A percentile compares a stretch with the other conserved stretches of the same genome.
Evolutionary conservation across 805 yeast species (phyloP).

Genomic region (Schwanniomyces vanrijiae): DNA sequence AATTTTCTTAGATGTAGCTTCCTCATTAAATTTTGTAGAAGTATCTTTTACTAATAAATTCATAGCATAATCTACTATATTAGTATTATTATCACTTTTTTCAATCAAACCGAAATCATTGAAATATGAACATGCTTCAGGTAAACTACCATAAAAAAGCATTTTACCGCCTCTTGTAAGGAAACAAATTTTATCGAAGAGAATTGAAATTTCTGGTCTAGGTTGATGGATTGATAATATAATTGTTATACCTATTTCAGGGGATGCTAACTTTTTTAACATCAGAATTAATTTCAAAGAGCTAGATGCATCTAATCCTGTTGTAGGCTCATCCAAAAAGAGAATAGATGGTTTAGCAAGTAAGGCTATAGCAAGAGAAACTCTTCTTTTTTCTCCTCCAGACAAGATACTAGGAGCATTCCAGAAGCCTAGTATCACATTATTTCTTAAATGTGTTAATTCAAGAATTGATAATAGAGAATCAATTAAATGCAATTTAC

Average conservation of each 20-base stretch:
- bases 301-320: conserved; percentile 80
- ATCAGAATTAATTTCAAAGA: conserved; percentile 65
- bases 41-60: conserved; percentile 37
- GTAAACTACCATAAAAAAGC: conserved; percentile 44
- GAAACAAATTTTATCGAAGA: conserved; percentile 68
- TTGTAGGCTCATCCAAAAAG: conserved; percentile 85
- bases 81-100: conserved; percentile 5
- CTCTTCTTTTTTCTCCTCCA: conserved; percentile 82
- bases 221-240: conserved; percentile 84
- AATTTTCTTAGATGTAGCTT: conserved; percentile 21
- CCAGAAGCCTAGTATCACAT: conserved; percentile 48
- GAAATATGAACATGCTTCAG: conserved; percentile 53
- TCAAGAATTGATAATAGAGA: conserved; percentile 66
- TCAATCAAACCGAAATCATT: conserved; percentile 15
- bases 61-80: conserved; percentile 34
- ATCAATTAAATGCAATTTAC: conserved; percentile 51
- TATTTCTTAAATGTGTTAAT: conserved; percentile 60
- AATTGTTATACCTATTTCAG: conserved; percentile 64
- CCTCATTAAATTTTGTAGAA: conserved; percentile 24
- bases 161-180: conserved; percentile 59
- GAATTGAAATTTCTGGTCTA: conserved; percentile 66
- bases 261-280: conserved; percentile 47
- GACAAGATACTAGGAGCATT: conserved; percentile 60
- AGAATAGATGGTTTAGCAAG: conserved; percentile 73
- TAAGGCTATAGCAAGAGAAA: conserved; percentile 76